A percentile compares a stretch with the other conserved stretches of the same genome.
phyloP scores from a whole-genome alignment of 1,139 yeast genomes.

The Yamadazyma sp. region DNA sequence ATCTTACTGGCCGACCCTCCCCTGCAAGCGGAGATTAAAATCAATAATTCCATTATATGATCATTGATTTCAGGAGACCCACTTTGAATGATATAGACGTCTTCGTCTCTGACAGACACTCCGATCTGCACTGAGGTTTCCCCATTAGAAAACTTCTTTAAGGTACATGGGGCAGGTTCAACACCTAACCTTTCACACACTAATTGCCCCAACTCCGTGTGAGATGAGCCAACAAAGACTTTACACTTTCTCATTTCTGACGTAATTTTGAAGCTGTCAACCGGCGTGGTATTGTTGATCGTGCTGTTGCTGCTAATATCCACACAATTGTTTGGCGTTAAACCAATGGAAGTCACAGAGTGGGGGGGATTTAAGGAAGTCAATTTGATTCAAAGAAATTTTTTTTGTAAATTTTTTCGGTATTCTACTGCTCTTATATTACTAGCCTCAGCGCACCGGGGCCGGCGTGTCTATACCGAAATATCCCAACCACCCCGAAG shows the following conservation, averaged over 20 bases:
- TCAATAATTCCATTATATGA: slow-evolving; percentile 93
- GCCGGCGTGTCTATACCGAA: too few relatives aligned
- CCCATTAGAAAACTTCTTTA: slow-evolving; percentile 92
- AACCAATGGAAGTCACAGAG: slow-evolving; percentile 1
- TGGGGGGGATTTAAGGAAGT: slow-evolving; percentile 2
- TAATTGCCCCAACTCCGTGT: slow-evolving; percentile 86
- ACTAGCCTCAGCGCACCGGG: slow-evolving; percentile 2
- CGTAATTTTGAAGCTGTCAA: not conserved
- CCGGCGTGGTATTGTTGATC: not conserved
- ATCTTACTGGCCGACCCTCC: slow-evolving; percentile 97
- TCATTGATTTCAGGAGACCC: slow-evolving; percentile 90
- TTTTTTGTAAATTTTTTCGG: slow-evolving; percentile 2
- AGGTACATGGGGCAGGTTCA: slow-evolving; percentile 91
- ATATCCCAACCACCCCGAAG: not conserved
- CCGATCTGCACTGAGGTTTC: slow-evolving; percentile 78
- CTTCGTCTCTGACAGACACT: slow-evolving; percentile 78
- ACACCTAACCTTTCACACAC: slow-evolving; percentile 92
- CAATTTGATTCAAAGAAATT: slow-evolving; percentile 6
- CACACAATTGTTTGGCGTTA: slow-evolving; percentile 1
- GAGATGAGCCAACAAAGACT: slow-evolving; percentile 94
- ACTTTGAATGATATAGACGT: slow-evolving; percentile 87
- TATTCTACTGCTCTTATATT: not conserved
- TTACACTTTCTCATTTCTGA: slow-evolving; percentile 87
- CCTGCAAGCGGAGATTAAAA: slow-evolving; percentile 90
- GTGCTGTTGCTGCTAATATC: not conserved